Evolutionary conservation across 805 yeast genomes (phyloP), one percentile per base, ranked within the genome.

Genomic region (Spathaspora boniae): DNA sequence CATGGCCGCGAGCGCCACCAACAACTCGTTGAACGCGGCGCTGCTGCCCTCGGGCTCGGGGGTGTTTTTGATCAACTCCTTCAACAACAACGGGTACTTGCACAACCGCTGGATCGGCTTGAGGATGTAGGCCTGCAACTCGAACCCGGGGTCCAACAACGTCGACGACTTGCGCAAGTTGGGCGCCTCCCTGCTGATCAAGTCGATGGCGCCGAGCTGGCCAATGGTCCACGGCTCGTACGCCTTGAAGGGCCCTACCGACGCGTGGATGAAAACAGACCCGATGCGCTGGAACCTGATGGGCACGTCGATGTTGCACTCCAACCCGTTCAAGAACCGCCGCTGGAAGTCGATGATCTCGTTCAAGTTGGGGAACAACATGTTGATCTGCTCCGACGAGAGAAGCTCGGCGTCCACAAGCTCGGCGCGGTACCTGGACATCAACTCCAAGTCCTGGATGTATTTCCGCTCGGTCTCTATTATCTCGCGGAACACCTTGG

Each of bases 81-180:
- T 78, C 34, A 93, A 62, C 32, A 93, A 68, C 34, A 93, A 63
- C 2, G 98, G 98, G 58, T 93, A 93, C 56, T 89, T 86, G 70
- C 96, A 86, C n/a, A 93, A 72, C 44, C 99, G 75, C 65, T 93
- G 99, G 25, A 93, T 86, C 0, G 99, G 99, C 57, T 91, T 93
- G 48, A 93, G 77, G 27, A 93, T 70, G 58, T 86, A 86, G 33
- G 91, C 80, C 54, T 86, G 98, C 36, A 93, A 69, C 58, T 91
- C 98, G 53, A 88, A 80, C 28, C 86, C 83, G 18, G 93, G 91
- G 45, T 81, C 91, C 41, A 89, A 78, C 26, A 88, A 61, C 15
- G 65, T 54, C 4, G 82, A 70, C 15, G 79, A 70, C 41, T 72
- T 71, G 31, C 54, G 62, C 35, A 87, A 70, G 46, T 76, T 76